Evolutionary conservation across 78 protist species (phyloP).

Genomic region (Polysphondylium violaceum): DNA sequence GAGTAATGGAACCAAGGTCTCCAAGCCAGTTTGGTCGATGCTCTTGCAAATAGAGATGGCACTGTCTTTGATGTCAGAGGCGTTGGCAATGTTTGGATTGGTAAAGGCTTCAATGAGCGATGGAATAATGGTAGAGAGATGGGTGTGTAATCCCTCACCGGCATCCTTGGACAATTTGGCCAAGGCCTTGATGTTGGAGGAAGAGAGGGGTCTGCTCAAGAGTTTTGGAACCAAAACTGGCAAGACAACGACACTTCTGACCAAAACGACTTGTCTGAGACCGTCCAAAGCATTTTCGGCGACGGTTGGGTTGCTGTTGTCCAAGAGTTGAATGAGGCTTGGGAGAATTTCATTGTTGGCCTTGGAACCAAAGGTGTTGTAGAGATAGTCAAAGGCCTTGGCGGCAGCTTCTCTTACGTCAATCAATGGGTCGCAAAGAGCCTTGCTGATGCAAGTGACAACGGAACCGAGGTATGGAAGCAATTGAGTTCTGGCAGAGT

Average conservation of each 20-base stretch:
- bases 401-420: slow-evolving; percentile 91
- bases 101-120: slow-evolving; percentile 79
- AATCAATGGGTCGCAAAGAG: slow-evolving; percentile 88
- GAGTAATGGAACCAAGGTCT: slow-evolving; percentile 49
- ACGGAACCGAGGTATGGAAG: slow-evolving; percentile 57
- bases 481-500: slow-evolving; percentile 70
- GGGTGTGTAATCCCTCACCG: slow-evolving; percentile 77
- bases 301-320: neutral
- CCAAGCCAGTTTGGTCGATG: slow-evolving; percentile 27
- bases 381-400: slow-evolving; percentile 81
- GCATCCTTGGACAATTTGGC: slow-evolving; percentile 80
- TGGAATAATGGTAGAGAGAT: slow-evolving; percentile 77
- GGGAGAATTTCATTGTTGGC: slow-evolving; percentile 89
- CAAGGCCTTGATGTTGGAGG: slow-evolving; percentile 82
- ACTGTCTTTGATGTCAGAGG: slow-evolving; percentile 37
- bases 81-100: neutral
- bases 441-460: slow-evolving; percentile 82
- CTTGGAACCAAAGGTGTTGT: slow-evolving; percentile 59
- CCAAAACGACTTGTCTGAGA: slow-evolving; percentile 82
- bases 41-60: slow-evolving; percentile 24
- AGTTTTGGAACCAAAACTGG: slow-evolving; percentile 88
- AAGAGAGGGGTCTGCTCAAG: slow-evolving; percentile 78
- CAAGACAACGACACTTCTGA: slow-evolving; percentile 75
- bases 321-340: slow-evolving; percentile 52
- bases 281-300: slow-evolving; percentile 82